phyloP scores from a whole-genome alignment of 768 basidiomycete species.

The Termitomyces sp. region DNA sequence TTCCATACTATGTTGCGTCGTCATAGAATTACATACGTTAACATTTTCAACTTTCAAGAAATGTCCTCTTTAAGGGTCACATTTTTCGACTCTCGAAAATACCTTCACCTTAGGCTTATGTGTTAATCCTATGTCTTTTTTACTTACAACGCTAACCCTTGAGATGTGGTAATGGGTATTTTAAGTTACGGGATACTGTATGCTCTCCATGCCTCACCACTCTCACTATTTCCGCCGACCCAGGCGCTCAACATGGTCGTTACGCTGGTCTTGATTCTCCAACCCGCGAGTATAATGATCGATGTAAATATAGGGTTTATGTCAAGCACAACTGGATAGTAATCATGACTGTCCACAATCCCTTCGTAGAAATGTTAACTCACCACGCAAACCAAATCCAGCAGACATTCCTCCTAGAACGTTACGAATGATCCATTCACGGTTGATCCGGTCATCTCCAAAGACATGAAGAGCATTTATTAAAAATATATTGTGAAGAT shows the following conservation, averaged over 20 bases:
- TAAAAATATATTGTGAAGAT: conserved; percentile 27
- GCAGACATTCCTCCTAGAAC: conserved; percentile 82
- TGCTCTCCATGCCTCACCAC: conserved; percentile 65
- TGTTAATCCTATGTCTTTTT: neutral
- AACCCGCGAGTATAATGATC: conserved; percentile 67
- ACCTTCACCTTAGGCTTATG: neutral
- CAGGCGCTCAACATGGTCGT: conserved; percentile 58
- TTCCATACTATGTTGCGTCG: too few relatives aligned
- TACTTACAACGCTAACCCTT: neutral
- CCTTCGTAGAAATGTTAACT: conserved; percentile 7
- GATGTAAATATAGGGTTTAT: conserved; percentile 71
- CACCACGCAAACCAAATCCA: conserved; percentile 80
- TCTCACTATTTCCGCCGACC: conserved; percentile 55
- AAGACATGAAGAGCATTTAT: conserved; percentile 45
- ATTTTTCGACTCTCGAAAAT: neutral
- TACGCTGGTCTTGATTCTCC: conserved; percentile 62
- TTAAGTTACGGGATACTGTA: conserved; percentile 69
- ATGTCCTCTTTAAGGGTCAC: too few relatives aligned
- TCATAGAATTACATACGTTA: too few relatives aligned
- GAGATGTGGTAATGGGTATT: neutral
- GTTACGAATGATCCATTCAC: conserved; percentile 82
- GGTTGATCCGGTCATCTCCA: conserved; percentile 70
- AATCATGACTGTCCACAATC: neutral
- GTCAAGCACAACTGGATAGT: conserved; percentile 59
- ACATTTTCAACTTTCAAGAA: too few relatives aligned